Percentiles rank a stretch among this genome's conserved stretches.
Conservation (phyloP, 495 filamentous ascomycete genomes). For the Entonaema liquescens region DNA sequence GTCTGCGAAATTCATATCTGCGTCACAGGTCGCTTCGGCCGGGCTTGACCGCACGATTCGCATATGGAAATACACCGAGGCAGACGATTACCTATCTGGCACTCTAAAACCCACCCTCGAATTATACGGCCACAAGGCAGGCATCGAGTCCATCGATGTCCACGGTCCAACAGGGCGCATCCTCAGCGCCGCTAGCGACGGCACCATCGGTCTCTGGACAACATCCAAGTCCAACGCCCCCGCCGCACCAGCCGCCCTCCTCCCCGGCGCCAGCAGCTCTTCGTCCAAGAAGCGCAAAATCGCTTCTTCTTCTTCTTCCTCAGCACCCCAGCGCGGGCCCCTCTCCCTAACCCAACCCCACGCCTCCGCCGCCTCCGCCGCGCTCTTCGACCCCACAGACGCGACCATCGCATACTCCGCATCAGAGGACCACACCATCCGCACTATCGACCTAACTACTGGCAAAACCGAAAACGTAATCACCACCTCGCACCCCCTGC, state of each 20-base stretch:
- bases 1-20: conserved; percentile 79
- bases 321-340: conserved; percentile 79
- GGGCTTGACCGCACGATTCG: conserved; percentile 84
- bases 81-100: conserved; percentile 64
- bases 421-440: conserved; percentile 87
- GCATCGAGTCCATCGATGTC: conserved; percentile 79
- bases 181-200: conserved; percentile 83
- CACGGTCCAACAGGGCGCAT: conserved; percentile 78
- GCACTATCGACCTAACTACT: conserved; percentile 91
- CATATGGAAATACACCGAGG: conserved; percentile 84
- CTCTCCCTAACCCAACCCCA: conserved; percentile 76
- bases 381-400: conserved; percentile 84
- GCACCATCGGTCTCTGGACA: conserved; percentile 84
- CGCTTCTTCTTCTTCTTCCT: conserved; percentile 52
- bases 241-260: conserved; percentile 68
- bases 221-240: conserved; percentile 77
- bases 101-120: conserved; percentile 79
- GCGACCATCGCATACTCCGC: conserved; percentile 87
- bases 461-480: conserved; percentile 75
- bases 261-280: conserved; percentile 66
- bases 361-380: conserved; percentile 73
- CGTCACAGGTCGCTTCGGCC: conserved; percentile 77
- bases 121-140: conserved; percentile 82
- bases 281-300: conserved; percentile 81
- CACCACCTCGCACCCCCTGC: conserved; percentile 80